Base-by-base conservation (phyloP, 2,329 filamentous ascomycete species). In the Chaetothyriales sp. region DNA sequence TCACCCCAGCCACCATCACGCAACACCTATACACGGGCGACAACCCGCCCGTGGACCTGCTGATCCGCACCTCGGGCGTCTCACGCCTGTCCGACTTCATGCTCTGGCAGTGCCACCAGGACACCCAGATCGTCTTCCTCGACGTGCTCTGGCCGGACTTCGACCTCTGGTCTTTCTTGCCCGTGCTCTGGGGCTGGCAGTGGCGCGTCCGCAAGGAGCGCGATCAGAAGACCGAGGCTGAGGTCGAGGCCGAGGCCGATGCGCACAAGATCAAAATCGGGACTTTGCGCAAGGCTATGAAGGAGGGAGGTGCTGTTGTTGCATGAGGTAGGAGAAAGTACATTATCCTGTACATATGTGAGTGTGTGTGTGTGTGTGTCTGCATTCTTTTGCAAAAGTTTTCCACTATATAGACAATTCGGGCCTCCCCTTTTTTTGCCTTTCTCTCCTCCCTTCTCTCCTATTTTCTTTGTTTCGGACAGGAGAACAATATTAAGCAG, bases 131-230 rank as follows among this genome's bases (percentile, higher is more conserved):
- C 57, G 86, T 93, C 53, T 98, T 96, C 64, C 70, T 95, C 51
- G 79, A 94, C 61, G 92, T 86, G 57, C 73, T 95, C 55, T 98
- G 92, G 92, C 92, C 92, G 1, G 87, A 95, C 56, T 95, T 98
- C 61, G 88, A 94, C 64, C 74, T 98, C 3, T 90, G 88, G 81
- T 79, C 89, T 53, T 95, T 96, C 67, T 68, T 98, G 18, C 92
- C 90, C 7, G 89, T 98, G 19, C 70, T 98, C 49, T 73, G 96
- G 47, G 88, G 95, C 65, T 98, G 92, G 90, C 80, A 83, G 59
- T 79, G 80, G 70, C 72, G 78, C 59, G 67, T 69, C 59, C 70
- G 69, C 26, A 57, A 59, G 47, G 50, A 45, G 26, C 44, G 43
- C 18, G 19, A 19, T 18, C 19, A 28, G 25, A 51, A 47, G 18